Evolutionary conservation across 2,329 filamentous ascomycete genomes (phyloP), one percentile per base, ranked within the genome.

Genomic region (Aspergillus oerlinghausenensis): DNA sequence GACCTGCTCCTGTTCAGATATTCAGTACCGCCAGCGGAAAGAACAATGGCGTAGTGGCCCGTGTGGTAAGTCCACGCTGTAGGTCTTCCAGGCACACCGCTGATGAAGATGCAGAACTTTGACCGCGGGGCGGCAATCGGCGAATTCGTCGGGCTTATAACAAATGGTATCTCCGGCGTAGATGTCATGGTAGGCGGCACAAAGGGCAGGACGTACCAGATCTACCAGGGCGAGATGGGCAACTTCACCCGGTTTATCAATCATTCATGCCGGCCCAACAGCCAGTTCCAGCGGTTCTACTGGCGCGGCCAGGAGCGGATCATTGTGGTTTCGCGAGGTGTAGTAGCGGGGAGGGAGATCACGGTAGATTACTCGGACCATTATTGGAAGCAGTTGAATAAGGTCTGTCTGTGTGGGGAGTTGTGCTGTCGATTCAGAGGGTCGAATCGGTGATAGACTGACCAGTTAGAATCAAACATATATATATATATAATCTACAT

Each of bases 181-280:
- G 82, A 85, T 61, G 81, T 84, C 8, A 83, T 85, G 82, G 71
- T 80, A 54, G 75, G 76, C 28, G 75, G 75, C 0, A 74, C 75
- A 0, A 63, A 65, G 3, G 63, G 59, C 3, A 60, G 56, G 28
- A 63, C 61, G 1, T 85, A 84, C 62, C 82, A 85, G 64, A 84
- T 85, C 54, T 85, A 78, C 75, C 82, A 85, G 64, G 82, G 81
- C 0, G 26, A 69, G 70, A 54, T 75, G 79, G 66, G 82, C 3
- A 85, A 85, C 63, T 83, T 81, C 60, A 84, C 82, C 1, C 74
- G 82, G 0, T 85, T 85, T 62, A 78, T 84, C 43, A 85, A 84
- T 48, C 79, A 85, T 63, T 84, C 80, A 48, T 85, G 82, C 66
- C 77, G 79, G 17, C 78, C 82, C 1, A 85, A 85, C 60, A 78